Base-by-base conservation (phyloP, 2,329 filamentous ascomycete genomes). In the Aspergillus sp. region DNA sequence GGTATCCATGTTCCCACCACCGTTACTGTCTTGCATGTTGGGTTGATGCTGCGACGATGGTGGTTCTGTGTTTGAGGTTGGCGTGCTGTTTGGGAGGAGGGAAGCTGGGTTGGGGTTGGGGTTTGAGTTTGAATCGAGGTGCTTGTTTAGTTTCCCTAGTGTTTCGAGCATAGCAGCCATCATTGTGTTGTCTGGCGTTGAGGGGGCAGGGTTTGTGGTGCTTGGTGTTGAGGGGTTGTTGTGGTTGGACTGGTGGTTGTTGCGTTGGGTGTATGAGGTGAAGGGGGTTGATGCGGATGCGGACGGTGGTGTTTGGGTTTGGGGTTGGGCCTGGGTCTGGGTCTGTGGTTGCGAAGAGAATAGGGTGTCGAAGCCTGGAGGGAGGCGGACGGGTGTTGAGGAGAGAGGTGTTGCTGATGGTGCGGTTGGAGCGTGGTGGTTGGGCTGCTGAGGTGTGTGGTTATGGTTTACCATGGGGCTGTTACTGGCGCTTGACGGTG, bases 321-420 rank as follows among this genome's bases (percentile, higher is more conserved):
- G 6, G 4, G 27, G 27, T 31, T 31, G 27, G 8, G 27, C 9
- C 9, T 31, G 27, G 8, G 27, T 11, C 9, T 31, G 27, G 27
- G 27, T 4, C 9, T 31, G 27, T 31, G 27, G 27, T 4, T 31
- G 27, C 27, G 66, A 61, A 54, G 75, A 62, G 57, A 76, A 77
- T 71, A 77, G 75, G 11, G 67, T 72, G 33, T 75, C 74, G 52
- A 73, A 77, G 1, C 74, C 74, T 15, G 73, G 71, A 1, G 74
- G 74, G 23, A 76, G 54, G 33, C 68, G 68, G 40, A 71, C 64
- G 8, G 64, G 59, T n/a, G 45, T 60, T 50, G 67, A 55, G 54
- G 60, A n/a, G 48, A 52, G 14, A 54, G 43, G 12, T 11, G 50
- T 52, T 15, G 44, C 23, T 11, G 57, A 12, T 45, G 59, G 7